phyloP scores from a whole-genome alignment of 2,329 filamentous ascomycete genomes.

The Atkinsonella texensis region DNA sequence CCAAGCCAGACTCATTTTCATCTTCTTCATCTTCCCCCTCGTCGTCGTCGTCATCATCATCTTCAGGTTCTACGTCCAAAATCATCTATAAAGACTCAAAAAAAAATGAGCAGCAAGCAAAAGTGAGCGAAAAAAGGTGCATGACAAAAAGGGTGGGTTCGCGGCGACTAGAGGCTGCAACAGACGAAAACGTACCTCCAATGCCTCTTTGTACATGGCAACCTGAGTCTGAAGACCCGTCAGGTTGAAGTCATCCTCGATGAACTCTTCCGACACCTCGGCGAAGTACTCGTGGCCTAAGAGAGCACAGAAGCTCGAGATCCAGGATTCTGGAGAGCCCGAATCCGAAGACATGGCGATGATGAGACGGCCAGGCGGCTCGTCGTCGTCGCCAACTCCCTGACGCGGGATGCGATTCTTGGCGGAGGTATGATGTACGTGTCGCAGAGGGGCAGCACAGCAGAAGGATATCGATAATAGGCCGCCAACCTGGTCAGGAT shows the following conservation, averaged over 20 bases:
- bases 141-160: background rate
- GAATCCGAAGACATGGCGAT: constrained; percentile 46
- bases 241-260: constrained; percentile 98
- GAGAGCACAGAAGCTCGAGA: constrained; percentile 90
- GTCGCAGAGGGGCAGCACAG: background rate
- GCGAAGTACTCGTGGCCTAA: constrained; percentile 98
- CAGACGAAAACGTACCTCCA: constrained; percentile 49
- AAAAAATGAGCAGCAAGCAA: background rate
- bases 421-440: background rate
- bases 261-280: constrained; percentile 97
- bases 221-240: constrained; percentile 92
- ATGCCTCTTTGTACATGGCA: constrained; percentile 95
- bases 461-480: constrained; percentile 1
- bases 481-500: constrained; percentile 2
- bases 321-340: constrained; percentile 76
- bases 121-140: background rate
- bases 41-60: constrained; percentile 77
- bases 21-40: constrained; percentile 61
- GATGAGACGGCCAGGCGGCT: background rate
- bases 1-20: constrained; percentile 50
- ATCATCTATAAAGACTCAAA: constrained; percentile 56
- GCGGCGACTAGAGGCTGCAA: background rate
- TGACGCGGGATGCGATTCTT: background rate
- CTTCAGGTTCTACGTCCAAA: constrained; percentile 92
- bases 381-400: constrained; percentile 2